Conservation (phyloP, 208 protist species). For the Naegleria gruberi region DNA sequence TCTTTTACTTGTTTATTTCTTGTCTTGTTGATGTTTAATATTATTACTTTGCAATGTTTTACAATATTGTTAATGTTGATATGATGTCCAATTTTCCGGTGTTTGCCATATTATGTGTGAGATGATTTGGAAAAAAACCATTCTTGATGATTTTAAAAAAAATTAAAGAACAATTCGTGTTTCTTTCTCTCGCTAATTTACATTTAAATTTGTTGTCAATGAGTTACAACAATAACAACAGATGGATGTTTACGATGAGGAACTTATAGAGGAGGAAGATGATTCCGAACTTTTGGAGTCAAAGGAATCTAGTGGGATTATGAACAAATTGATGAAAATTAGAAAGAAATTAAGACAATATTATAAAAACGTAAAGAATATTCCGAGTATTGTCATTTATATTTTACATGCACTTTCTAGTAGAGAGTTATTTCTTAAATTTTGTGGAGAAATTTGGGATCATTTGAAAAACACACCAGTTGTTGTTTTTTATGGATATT, state of each 20-base stretch:
- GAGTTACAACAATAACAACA: neutral
- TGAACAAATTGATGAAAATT: neutral
- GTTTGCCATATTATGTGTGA: no score
- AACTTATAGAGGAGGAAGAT: neutral
- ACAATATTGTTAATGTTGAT: no score
- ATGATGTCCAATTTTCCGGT: no score
- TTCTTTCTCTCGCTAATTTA: no score
- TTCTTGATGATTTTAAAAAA: no score
- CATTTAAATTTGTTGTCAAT: no score
- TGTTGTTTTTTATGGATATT: conserved; percentile 27
- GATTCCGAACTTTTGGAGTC: neutral
- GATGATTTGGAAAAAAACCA: no score
- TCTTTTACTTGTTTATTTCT: no score
- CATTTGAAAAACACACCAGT: neutral
- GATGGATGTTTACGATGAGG: neutral
- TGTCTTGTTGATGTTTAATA: no score
- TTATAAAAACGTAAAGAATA: neutral
- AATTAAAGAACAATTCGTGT: no score
- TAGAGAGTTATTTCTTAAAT: neutral
- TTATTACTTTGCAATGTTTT: no score
- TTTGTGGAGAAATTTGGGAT: neutral
- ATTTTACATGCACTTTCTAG: neutral
- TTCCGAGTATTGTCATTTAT: neutral
- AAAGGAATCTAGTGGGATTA: neutral
- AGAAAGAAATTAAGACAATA: neutral